phyloP scores from a whole-genome alignment of 192 early-diverging fungal genomes.

The Entrophospora sp. region DNA sequence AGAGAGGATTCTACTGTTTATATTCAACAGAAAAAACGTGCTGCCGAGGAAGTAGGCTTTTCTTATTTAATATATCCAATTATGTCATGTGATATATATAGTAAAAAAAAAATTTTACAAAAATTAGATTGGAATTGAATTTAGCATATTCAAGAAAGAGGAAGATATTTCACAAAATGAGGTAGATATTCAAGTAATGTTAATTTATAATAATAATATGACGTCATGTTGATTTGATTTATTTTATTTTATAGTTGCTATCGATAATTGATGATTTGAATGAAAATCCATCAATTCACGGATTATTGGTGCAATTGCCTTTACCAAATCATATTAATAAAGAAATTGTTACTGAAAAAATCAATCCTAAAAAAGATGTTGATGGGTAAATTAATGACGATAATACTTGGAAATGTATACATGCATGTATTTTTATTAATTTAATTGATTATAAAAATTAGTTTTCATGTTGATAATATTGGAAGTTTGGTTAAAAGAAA shows the following conservation, averaged over 20 bases:
- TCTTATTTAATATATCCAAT: slow-evolving; percentile 19
- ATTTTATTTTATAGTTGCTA: slow-evolving; percentile 59
- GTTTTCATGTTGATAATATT: slow-evolving; percentile 91
- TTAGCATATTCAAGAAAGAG: slow-evolving; percentile 60
- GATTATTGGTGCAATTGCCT: slow-evolving; percentile 93
- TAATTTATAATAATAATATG: not conserved
- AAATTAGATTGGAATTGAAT: slow-evolving; percentile 64
- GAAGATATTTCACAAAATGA: slow-evolving; percentile 58
- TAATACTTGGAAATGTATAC: no score
- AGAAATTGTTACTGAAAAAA: slow-evolving; percentile 71
- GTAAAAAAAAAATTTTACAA: not conserved
- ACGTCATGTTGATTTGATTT: no score
- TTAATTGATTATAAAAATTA: no score
- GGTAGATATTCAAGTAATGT: slow-evolving; percentile 26
- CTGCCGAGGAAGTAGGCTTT: slow-evolving; percentile 65
- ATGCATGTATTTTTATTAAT: no score
- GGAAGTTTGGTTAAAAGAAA: slow-evolving; percentile 81
- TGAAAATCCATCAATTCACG: slow-evolving; percentile 74
- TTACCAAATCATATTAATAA: slow-evolving; percentile 82
- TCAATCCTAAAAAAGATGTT: slow-evolving; percentile 87
- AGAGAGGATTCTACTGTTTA: slow-evolving; percentile 93
- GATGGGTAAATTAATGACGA: slow-evolving; percentile 61
- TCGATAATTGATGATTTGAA: slow-evolving; percentile 63
- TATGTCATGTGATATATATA: not conserved
- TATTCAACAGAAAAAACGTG: slow-evolving; percentile 87